phyloP scores from a whole-genome alignment of 78 protist genomes.

The Isochrysis galbana region DNA sequence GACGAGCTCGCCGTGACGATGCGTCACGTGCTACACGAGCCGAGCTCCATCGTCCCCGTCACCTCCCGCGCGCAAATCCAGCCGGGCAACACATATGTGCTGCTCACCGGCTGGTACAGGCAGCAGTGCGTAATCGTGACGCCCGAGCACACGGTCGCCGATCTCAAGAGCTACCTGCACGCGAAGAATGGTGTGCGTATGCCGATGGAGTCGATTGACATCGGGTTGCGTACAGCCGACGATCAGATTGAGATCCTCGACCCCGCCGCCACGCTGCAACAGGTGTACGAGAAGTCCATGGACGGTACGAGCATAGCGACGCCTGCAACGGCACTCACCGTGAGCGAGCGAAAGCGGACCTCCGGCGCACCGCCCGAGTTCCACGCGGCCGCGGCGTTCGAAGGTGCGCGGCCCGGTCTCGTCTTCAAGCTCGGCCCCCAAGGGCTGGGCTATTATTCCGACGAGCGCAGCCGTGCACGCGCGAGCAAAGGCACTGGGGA shows the following conservation, averaged over 20 bases:
- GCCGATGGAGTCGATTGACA: background rate
- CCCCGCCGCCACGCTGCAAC: background rate
- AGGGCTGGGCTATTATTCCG: background rate
- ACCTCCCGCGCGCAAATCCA: background rate
- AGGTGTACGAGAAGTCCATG: background rate
- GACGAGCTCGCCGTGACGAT: background rate
- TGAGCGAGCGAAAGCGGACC: too few species aligned
- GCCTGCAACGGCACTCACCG: too few species aligned
- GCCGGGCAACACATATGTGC: background rate
- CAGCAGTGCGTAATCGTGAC: background rate
- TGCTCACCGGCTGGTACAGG: background rate
- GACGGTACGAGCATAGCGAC: background rate
- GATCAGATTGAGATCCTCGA: background rate
- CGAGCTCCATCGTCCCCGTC: background rate
- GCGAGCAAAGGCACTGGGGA: background rate
- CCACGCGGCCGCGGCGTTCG: background rate
- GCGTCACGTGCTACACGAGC: background rate
- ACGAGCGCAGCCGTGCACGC: background rate
- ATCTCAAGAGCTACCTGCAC: background rate
- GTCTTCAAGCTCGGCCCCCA: background rate
- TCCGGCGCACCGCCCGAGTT: too few species aligned
- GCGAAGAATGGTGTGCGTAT: background rate
- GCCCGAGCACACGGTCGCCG: background rate
- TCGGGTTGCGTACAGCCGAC: background rate
- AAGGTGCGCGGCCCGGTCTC: background rate